phyloP scores from a whole-genome alignment of 192 early-diverging fungal species.

The Entomortierella parvispora region DNA sequence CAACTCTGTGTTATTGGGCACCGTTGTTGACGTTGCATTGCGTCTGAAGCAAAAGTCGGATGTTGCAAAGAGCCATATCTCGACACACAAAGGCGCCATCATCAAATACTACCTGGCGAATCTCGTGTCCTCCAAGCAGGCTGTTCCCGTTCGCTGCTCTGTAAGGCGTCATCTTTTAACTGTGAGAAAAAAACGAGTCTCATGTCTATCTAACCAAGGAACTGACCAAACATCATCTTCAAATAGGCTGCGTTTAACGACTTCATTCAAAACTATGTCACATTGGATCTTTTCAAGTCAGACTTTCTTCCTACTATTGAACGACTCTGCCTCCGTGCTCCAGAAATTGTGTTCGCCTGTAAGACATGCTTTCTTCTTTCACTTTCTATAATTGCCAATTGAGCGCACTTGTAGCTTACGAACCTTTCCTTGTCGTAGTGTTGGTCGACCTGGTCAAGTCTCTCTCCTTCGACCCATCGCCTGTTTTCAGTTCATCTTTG shows the following conservation, averaged over 20 bases:
- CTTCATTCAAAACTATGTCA: constrained; percentile 68
- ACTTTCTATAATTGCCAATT: not conserved
- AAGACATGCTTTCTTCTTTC: constrained; percentile 1
- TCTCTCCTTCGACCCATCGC: constrained; percentile 69
- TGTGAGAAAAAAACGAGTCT: not conserved
- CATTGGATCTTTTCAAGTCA: constrained; percentile 60
- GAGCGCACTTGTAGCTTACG: not conserved
- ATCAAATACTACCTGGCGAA: constrained; percentile 69
- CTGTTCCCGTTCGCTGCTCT: constrained; percentile 54
- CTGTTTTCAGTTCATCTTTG: constrained; percentile 69
- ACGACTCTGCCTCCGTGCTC: constrained; percentile 84
- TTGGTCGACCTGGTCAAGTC: constrained; percentile 60
- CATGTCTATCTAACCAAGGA: no score
- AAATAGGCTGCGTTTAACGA: constrained; percentile 64
- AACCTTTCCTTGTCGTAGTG: constrained; percentile 50
- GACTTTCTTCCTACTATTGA: constrained; percentile 74
- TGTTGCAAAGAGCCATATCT: constrained; percentile 47
- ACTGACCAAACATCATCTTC: no score
- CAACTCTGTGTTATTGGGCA: constrained; percentile 70
- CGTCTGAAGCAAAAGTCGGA: constrained; percentile 54
- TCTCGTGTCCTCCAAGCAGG: constrained; percentile 63
- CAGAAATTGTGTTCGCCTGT: constrained; percentile 80
- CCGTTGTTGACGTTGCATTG: constrained; percentile 65
- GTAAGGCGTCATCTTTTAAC: constrained; percentile 37
- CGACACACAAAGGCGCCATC: constrained; percentile 55